Base-by-base conservation (phyloP, 352 stramenopile species). In the Phytophthora fragariaefolia region DNA sequence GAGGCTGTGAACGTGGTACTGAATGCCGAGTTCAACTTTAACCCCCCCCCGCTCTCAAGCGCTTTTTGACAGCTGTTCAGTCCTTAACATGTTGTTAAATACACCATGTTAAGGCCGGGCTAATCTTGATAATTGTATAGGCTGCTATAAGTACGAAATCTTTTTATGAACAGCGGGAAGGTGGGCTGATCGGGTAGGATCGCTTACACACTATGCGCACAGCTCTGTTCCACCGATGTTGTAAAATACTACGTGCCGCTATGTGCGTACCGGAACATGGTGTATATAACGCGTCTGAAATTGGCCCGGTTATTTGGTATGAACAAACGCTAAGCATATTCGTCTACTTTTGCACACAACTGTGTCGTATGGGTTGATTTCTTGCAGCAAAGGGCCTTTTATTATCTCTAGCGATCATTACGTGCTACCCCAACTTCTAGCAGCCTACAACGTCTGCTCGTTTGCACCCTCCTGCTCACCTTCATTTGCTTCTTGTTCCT, bases 111-210 rank as follows among this genome's bases (percentile, higher is more conserved):
- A 45, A 23, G 32, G 30, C 30, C 30, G 13, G 30, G 13, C 30
- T 36, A 13, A 36, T 36, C 9, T 36, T 15, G 18, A 4, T 18
- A n/a, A 45, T 22, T 45, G 49, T 56, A 56, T 20, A 22, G 49
- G 8, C 49, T 45, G 20, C 10, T 4, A 40, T 58, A 58, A 58
- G 36, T 58, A 58, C 36, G 36, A 47, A 23, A 12, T 3, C 2
- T 24, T 47, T 58, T 23, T 58, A 15, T 58, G 13, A 9, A 36
- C 34, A n/a, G 17, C 51, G 51, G 23, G 32, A 47, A 27, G 51
- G 3, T 58, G 12, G 2, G 22, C 4, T 36, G 30, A 36, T 36
- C 30, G 30, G 30, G 8, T 12, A 36, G 9, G 30, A 36, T 36
- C 30, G 30, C 30, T 36, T 36, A 15, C 30, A 36, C 30, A 36